Evolutionary conservation across 441 rosid genomes (phyloP), one percentile per base, ranked within the genome.

Genomic region (Jatropha multifida): DNA sequence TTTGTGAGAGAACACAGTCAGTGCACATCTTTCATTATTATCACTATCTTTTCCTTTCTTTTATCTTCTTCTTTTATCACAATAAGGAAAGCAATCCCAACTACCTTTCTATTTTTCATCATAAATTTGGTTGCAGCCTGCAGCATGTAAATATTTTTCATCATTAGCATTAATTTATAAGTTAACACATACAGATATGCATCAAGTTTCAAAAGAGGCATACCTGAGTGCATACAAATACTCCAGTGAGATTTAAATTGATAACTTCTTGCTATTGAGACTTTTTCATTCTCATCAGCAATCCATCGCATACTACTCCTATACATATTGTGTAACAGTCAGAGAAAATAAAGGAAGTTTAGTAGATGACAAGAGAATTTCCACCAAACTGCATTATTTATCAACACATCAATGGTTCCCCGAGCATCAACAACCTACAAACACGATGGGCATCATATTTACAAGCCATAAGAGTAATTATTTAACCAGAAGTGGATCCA

Each of bases 111-210:
- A 89, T 92, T 93, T 87, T 90, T 95, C 96, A 85, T 90, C 97
- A 93, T 93, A 84, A 93, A 88, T 86, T 92, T 93, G 73, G 89
- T 77, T 76, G 99, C 98, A 32, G 97, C 99, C 98, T 95, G 89
- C 79, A 48, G 52, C 52, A 48, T 48, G 52, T 13, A 87, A 76
- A 82, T 67, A 73, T 80, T 23, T 15, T 48, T 48, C 14, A 15
- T 48, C 3, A 48, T 13, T 10, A 12, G 14, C 52, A 12, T 10
- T 15, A 48, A 48, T 3, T 48, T 15, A 48, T 48, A 15, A 48
- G 17, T 15, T 48, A 10, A 12, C 11, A 48, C 52, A 48, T 48
- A 13, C 4, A 48, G 14, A 48, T 9, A 13, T 48, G 14, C 15
- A 48, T 48, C 4, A 48, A 48, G 15, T 48, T 48, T 48, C 52